Evolutionary conservation across 2,329 filamentous ascomycete species (phyloP), one percentile per base, ranked within the genome.

Genomic region (Penicillium hesseltinei): DNA sequence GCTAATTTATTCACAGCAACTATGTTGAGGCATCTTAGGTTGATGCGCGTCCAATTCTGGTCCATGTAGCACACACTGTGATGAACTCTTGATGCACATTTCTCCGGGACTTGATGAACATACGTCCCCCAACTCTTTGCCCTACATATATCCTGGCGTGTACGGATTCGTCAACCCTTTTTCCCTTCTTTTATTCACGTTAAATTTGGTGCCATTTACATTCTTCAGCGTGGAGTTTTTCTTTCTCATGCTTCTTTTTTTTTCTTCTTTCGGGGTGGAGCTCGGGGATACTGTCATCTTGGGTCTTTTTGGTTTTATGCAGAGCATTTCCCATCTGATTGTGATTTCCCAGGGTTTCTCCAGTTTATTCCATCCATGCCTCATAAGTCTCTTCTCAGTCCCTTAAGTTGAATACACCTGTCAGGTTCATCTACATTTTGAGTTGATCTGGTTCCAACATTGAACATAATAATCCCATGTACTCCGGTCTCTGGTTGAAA

Each of bases 11-110:
- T 27, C 51, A 17, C 57, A 73, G 72, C 54, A 77, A 76, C 62
- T 75, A 75, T 53, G 71, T 75, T 23, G 72, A 76, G 21, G 60
- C 73, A 29, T 65, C 68, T 36, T 73, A 65, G 60, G 59, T 35
- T 44, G 40, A 21, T 57, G 19, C 31, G 17, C 39, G 40, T 47
- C 54, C 46, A 51, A 54, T 56, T 31, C 58, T 66, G 57, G 55
- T 60, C 61, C 59, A 66, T 57, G 63, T 59, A 62, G 57, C 63
- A 70, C 59, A 66, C 51, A 54, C 31, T 59, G 58, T 57, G 42
- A 53, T 36, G 27, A 46, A 44, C 40, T 29, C 50, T 40, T 45
- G 49, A 53, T 47, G 48, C 54, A 67, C 59, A 64, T 69, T 57
- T 49, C 45, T 56, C 33, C 29, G 46, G 35, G 21, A 40, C 23